Evolutionary conservation across 2,329 filamentous ascomycete genomes (phyloP).

Genomic region (Aspergillus ustus): DNA sequence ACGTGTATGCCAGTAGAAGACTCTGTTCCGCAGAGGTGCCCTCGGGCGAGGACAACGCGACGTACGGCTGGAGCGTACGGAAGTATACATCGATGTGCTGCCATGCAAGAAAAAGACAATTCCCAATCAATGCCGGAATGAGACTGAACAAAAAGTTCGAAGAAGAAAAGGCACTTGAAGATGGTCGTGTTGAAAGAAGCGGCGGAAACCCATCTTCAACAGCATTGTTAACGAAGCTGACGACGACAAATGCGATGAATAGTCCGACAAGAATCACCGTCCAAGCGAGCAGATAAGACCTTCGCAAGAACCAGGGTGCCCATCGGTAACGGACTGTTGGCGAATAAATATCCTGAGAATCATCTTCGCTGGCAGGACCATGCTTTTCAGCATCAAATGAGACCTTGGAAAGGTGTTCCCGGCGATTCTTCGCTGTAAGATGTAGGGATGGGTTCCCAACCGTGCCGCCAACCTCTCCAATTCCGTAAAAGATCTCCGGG

Average conservation of each 20-base stretch:
- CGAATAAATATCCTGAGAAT: slow-evolving; percentile 57
- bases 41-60: slow-evolving; percentile 55
- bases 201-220: slow-evolving; percentile 75
- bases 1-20: slow-evolving; percentile 62
- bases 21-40: slow-evolving; percentile 60
- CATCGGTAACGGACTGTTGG: slow-evolving; percentile 65
- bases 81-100: slow-evolving; percentile 65
- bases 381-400: slow-evolving; percentile 45
- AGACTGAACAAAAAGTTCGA: slow-evolving; percentile 86
- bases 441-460: slow-evolving; percentile 50
- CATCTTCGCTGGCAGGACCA: slow-evolving; percentile 40
- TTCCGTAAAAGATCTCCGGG: slow-evolving; percentile 75
- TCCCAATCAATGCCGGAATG: slow-evolving; percentile 62
- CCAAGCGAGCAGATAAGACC: slow-evolving; percentile 68
- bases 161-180: slow-evolving; percentile 72
- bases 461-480: slow-evolving; percentile 67
- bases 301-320: slow-evolving; percentile 77
- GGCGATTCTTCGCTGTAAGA: slow-evolving; percentile 34
- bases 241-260: slow-evolving; percentile 71
- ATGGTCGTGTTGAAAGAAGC: slow-evolving; percentile 64
- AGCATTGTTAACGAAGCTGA: slow-evolving; percentile 75
- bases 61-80: slow-evolving; percentile 63
- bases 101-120: slow-evolving; percentile 62
- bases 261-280: slow-evolving; percentile 64
- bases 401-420: slow-evolving; percentile 38